Evolutionary conservation across 768 basidiomycete genomes (phyloP), one percentile per base, ranked within the genome.

Genomic region (Favolaschia claudopus): DNA sequence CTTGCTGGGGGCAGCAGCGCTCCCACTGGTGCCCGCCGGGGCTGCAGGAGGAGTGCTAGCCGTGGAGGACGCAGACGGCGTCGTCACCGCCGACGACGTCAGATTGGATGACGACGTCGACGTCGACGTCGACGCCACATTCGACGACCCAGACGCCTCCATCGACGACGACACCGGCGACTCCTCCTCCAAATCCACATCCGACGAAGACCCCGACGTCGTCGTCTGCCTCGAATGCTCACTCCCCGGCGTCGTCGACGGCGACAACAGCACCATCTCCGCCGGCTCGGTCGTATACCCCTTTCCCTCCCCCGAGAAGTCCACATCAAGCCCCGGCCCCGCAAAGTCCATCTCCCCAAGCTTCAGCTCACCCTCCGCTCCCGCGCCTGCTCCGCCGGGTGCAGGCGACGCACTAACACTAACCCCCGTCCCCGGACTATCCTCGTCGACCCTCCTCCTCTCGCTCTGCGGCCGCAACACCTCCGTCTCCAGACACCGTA

Each of bases 401-500:
- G 83, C 74, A 0, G 88, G 88, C 13, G 87, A 87, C 5, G 80
- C 80, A 22, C 81, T 82, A 5, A 80, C 76, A 55, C n/a, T n/a
- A n/a, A 32, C 8, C 40, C 61, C 61, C 31, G 34, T 28, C 1
- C 82, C 80, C 60, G 57, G 37, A 60, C 82, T 81, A 7, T 85
- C 85, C 2, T 72, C 74, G 19, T 83, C 77, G 20, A 94, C 69
- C 19, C 83, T 76, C 63, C 87, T 86, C 77, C 87, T 89, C 77
- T 97, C 91, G 28, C 82, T 83, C 27, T 76, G 75, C 0, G 92
- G 89, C 37, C 91, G 82, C 45, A 85, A 84, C 5, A 98, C 83
- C 73, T 95, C 94, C 24, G 80, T 81, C 74, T 99, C 97, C 14
- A 99, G 82, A 68, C 90, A 95, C 57, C 82, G 79, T n/a, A 96